Evolutionary conservation across 2,329 filamentous ascomycete species (phyloP), one percentile per base, ranked within the genome.

Genomic region (Ceratocystis harringtonii): DNA sequence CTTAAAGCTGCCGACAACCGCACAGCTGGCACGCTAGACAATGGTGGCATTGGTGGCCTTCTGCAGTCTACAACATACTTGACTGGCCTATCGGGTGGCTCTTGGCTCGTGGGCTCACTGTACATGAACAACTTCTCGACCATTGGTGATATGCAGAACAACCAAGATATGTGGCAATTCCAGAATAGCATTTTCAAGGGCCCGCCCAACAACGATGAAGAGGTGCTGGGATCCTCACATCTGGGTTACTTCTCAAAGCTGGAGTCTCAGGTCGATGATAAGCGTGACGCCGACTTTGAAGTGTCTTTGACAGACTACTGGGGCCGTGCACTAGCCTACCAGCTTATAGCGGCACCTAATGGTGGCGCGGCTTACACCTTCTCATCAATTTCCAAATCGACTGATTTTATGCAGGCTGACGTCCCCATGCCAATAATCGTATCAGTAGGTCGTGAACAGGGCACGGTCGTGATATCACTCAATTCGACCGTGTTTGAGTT

Each of bases 291-390:
- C 7, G 77, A 76, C 22, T 79, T 74, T 68, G 72, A 78, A 44
- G 83, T 82, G 2, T 88, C 89, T 7, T 80, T 96, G 66, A 96
- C 92, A 0, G 92, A 96, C 76, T 90, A 90, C 74, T 95, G 91
- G 87, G 89, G 89, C 32, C 87, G 91, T 66, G 89, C 89, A 60
- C 80, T 96, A n/a, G 86, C 86, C 1, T 95, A 88, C 75, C 91
- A 96, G 76, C 81, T 96, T 61, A 82, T 96, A 72, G 88, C 92
- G 72, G 87, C 83, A 5, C 80, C 80, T 0, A 76, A 88, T 68
- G 92, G 91, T 48, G 91, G 89, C 0, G 84, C 87, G 15, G 79
- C 78, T 15, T 91, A 87, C 71, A 96, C 91, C 3, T 95, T 86
- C 77, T 95, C 90, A 2, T 94, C 89, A 2, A 78, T 79, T 70